These are phyloP conservation scores for Aspergillus nanangensis DNA, from an alignment of 495 filamentous ascomycete genomes.

Conservation along the genomic window DNA sequence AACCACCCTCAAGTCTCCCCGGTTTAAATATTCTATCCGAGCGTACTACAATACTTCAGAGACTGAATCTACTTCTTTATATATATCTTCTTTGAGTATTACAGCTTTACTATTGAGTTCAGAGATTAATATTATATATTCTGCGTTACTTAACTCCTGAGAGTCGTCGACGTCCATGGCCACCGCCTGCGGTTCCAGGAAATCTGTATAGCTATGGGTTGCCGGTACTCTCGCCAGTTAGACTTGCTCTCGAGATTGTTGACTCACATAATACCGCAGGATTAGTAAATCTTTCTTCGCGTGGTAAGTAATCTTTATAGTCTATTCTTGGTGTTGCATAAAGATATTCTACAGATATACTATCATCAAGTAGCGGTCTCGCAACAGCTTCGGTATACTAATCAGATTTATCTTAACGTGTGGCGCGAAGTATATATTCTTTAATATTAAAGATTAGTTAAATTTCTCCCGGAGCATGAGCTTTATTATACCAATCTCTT, in stretches of 20 bases:
- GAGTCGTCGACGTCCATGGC: neutral
- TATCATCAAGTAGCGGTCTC: constrained; percentile 5
- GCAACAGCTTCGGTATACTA: constrained; percentile 6
- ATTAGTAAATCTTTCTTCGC: constrained; percentile 10
- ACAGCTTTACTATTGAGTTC: neutral
- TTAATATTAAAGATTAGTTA: constrained; percentile 2
- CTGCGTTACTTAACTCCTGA: neutral
- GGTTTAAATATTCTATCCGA: neutral
- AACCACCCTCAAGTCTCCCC: neutral
- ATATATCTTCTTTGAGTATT: constrained; percentile 1
- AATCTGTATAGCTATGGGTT: neutral
- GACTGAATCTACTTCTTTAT: neutral
- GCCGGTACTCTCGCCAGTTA: neutral
- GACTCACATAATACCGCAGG: constrained; percentile 7
- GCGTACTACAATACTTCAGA: neutral
- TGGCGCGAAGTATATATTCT: constrained; percentile 6
- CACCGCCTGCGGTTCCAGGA: neutral
- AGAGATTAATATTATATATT: neutral
- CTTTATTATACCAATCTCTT: constrained; percentile 14
- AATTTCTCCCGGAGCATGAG: constrained; percentile 9
- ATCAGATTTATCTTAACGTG: constrained; percentile 8
- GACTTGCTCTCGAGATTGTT: neutral
- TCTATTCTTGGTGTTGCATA: constrained; percentile 10
- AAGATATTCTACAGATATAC: constrained; percentile 5
- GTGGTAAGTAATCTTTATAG: constrained; percentile 6